Evolutionary conservation across 257 asterid genomes (phyloP).

Genomic region (Thymus quinquecostatus): DNA sequence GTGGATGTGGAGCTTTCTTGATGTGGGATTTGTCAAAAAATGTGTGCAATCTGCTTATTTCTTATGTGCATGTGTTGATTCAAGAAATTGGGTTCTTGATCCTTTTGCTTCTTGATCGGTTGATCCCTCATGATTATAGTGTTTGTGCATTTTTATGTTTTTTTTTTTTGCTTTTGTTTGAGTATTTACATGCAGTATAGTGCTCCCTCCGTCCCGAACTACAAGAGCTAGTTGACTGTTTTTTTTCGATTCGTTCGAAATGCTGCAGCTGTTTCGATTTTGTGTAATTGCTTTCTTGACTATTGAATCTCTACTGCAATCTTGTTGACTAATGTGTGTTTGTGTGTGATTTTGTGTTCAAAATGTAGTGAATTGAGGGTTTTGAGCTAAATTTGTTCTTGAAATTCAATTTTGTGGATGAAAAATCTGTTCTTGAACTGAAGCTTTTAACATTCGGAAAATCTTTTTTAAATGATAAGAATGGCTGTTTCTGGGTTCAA

Average conservation of each 20-base stretch:
- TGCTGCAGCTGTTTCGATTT: slow-evolving; percentile 17
- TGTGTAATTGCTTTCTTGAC: slow-evolving; percentile 13
- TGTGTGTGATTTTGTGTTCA: slow-evolving; percentile 35
- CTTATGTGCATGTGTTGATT: slow-evolving; percentile 53
- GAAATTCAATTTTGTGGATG: slow-evolving; percentile 27
- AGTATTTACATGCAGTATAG: slow-evolving; percentile 38
- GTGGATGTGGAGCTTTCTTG: slow-evolving; percentile 28
- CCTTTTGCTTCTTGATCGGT: slow-evolving; percentile 28
- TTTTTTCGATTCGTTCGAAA: background rate
- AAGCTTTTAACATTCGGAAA: background rate
- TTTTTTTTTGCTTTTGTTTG: slow-evolving; percentile 19
- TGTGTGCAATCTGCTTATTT: slow-evolving; percentile 38
- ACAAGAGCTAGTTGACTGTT: no score
- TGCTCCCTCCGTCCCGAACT: background rate
- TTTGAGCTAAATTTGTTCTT: slow-evolving; percentile 15
- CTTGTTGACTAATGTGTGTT: slow-evolving; percentile 5
- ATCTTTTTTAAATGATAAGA: slow-evolving; percentile 36
- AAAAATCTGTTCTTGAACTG: slow-evolving; percentile 14
- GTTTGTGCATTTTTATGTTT: background rate
- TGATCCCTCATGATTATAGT: slow-evolving; percentile 38
- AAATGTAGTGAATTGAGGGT: slow-evolving; percentile 24
- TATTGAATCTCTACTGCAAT: slow-evolving; percentile 18
- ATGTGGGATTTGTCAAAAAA: slow-evolving; percentile 47
- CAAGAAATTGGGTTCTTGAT: slow-evolving; percentile 41
- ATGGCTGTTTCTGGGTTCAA: slow-evolving; percentile 66